Conservation (phyloP, 2,329 filamentous ascomycete genomes). For the Scedosporium apiospermum region DNA sequence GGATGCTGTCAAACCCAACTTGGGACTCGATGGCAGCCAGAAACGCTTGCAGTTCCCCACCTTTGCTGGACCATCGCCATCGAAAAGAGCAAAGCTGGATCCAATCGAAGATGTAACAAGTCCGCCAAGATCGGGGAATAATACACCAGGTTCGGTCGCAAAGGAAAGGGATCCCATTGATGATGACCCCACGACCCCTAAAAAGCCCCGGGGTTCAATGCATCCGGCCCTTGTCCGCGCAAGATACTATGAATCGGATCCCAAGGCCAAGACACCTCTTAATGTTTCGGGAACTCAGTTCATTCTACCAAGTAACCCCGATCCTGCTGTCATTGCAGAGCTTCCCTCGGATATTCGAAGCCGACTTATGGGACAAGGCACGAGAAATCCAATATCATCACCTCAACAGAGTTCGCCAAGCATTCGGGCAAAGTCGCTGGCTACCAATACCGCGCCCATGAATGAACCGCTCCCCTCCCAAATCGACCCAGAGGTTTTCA, state of each 20-base stretch:
- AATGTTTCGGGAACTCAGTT: constrained; percentile 88
- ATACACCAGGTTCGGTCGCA: background rate
- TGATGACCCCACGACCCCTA: constrained; percentile 43
- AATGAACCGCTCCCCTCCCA: constrained; percentile 61
- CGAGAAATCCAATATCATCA: constrained; percentile 9
- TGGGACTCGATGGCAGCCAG: constrained; percentile 62
- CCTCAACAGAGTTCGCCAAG: constrained; percentile 20
- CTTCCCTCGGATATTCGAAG: constrained; percentile 75
- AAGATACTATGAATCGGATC: constrained; percentile 32
- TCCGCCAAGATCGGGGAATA: background rate
- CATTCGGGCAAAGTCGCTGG: constrained; percentile 18
- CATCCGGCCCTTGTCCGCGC: constrained; percentile 33
- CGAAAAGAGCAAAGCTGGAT: constrained; percentile 21
- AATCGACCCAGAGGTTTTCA: constrained; percentile 75
- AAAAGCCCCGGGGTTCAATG: constrained; percentile 32
- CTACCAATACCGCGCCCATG: constrained; percentile 17
- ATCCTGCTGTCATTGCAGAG: constrained; percentile 72
- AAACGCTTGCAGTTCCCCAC: constrained; percentile 64
- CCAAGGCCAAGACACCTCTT: constrained; percentile 54
- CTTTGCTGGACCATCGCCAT: constrained; percentile 13
- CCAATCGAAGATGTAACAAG: constrained; percentile 33
- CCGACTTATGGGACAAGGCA: constrained; percentile 55
- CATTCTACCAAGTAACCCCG: constrained; percentile 73
- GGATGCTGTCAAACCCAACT: constrained; percentile 58
- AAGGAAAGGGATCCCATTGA: constrained; percentile 40